Conservation (phyloP, 768 basidiomycete species). For the Neoboletus subvelutipes region DNA sequence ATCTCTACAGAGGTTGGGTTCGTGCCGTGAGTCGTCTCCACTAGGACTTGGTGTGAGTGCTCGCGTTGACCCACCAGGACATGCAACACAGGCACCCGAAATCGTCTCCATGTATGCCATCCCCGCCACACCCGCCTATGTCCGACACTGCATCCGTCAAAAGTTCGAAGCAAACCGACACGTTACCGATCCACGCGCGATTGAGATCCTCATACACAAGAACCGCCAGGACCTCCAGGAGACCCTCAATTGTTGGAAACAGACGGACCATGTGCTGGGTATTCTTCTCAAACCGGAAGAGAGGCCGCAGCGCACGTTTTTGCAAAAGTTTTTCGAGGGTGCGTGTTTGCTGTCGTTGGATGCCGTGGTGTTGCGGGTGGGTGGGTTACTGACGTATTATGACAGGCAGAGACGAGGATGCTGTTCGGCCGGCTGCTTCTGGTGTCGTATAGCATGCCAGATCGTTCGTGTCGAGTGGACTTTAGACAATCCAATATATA, state of each 20-base stretch:
- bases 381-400: neutral
- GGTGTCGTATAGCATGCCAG: constrained; percentile 26
- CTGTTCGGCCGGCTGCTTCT: constrained; percentile 66
- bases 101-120: constrained; percentile 81
- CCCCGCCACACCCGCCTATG: constrained; percentile 69
- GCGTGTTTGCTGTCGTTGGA: constrained; percentile 25
- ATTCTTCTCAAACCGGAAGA: constrained; percentile 54
- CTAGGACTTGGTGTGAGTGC: neutral
- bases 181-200: constrained; percentile 75
- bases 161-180: constrained; percentile 85
- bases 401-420: constrained; percentile 75
- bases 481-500: constrained; percentile 8
- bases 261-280: constrained; percentile 76
- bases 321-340: constrained; percentile 88
- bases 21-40: constrained; percentile 67
- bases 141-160: constrained; percentile 81
- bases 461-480: neutral
- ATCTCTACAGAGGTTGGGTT: constrained; percentile 93
- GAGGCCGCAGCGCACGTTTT: constrained; percentile 56
- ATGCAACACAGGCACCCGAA: constrained; percentile 77
- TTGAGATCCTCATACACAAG: constrained; percentile 88
- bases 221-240: constrained; percentile 89
- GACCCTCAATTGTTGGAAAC: constrained; percentile 92
- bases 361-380: neutral
- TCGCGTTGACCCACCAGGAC: neutral